Evolutionary conservation across 2,329 filamentous ascomycete genomes (phyloP).

Genomic region (Trichoderma breve): DNA sequence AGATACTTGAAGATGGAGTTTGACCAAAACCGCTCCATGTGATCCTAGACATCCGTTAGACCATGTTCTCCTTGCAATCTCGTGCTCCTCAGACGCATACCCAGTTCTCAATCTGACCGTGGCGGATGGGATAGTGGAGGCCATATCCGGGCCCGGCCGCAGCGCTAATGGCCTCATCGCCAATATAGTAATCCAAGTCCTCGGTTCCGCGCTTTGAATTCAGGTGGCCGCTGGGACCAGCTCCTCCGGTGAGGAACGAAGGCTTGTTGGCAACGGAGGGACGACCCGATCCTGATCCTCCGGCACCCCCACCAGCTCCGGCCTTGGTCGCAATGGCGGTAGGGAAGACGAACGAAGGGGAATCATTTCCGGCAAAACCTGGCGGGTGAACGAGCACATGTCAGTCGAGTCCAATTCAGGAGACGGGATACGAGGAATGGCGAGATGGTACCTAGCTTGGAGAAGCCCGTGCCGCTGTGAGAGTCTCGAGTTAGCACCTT

Average conservation of each 20-base stretch:
- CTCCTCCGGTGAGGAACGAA: constrained; percentile 88
- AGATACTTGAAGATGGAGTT: constrained; percentile 99
- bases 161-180: constrained; percentile 88
- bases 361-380: constrained; percentile 99
- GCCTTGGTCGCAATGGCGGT: constrained; percentile 97
- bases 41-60: constrained; percentile 61
- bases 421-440: constrained; percentile 11
- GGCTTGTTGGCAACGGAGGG: constrained; percentile 93
- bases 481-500: constrained; percentile 32
- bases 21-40: constrained; percentile 99
- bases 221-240: constrained; percentile 77
- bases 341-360: constrained; percentile 97
- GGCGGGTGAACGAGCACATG: constrained; percentile 14
- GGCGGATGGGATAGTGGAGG: constrained; percentile 94
- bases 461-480: constrained; percentile 94
- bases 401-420: constrained; percentile 28
- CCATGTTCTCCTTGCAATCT: neutral
- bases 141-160: constrained; percentile 88
- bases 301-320: constrained; percentile 60
- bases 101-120: constrained; percentile 99
- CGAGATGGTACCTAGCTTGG: constrained; percentile 79
- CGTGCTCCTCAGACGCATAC: constrained; percentile 46
- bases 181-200: constrained; percentile 98
- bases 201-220: constrained; percentile 93
- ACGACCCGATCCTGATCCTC: constrained; percentile 79